A percentile compares a stretch with the other conserved stretches of the same genome.
Evolutionary conservation across 495 filamentous ascomycete genomes (phyloP).

Genomic region (Beverwykella pulmonaria): DNA sequence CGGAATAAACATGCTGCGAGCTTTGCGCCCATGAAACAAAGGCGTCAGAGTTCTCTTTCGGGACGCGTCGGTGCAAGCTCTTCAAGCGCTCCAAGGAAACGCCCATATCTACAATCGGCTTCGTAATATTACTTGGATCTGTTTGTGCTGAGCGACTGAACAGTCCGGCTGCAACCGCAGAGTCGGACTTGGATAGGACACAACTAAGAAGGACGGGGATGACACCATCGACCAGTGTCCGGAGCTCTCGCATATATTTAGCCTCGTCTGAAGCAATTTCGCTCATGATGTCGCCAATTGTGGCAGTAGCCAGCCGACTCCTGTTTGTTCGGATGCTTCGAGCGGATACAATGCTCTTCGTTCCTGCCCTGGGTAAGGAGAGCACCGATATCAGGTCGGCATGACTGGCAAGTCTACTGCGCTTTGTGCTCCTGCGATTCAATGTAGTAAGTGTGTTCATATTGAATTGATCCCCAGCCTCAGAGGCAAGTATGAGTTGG

Average conservation of each 20-base stretch:
- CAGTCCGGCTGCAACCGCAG: slow-evolving; percentile 66
- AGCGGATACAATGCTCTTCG: slow-evolving; percentile 50
- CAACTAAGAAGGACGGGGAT: slow-evolving; percentile 89
- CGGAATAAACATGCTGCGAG: slow-evolving; percentile 75
- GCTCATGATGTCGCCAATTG: slow-evolving; percentile 71
- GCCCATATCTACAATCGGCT: slow-evolving; percentile 94
- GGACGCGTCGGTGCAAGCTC: slow-evolving; percentile 75
- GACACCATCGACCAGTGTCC: slow-evolving; percentile 92
- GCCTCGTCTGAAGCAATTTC: slow-evolving; percentile 83
- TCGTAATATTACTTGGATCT: slow-evolving; percentile 68
- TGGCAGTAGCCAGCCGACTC: slow-evolving; percentile 66
- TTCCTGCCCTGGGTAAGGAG: slow-evolving; percentile 62
- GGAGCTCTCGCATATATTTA: slow-evolving; percentile 90
- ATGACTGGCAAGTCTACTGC: slow-evolving; percentile 85
- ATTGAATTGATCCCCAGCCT: slow-evolving; percentile 35
- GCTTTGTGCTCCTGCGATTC: slow-evolving; percentile 48
- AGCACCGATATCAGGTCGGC: slow-evolving; percentile 92
- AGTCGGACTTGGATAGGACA: slow-evolving; percentile 73
- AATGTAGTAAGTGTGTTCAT: slow-evolving; percentile 20
- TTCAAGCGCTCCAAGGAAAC: slow-evolving; percentile 83
- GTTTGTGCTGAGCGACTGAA: slow-evolving; percentile 60
- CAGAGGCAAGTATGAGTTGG: slow-evolving; percentile 27
- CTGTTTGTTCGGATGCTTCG: slow-evolving; percentile 71
- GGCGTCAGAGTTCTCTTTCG: slow-evolving; percentile 65
- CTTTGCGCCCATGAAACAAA: slow-evolving; percentile 80